phyloP scores from a whole-genome alignment of 441 rosid species.

The Biscutella laevigata region DNA sequence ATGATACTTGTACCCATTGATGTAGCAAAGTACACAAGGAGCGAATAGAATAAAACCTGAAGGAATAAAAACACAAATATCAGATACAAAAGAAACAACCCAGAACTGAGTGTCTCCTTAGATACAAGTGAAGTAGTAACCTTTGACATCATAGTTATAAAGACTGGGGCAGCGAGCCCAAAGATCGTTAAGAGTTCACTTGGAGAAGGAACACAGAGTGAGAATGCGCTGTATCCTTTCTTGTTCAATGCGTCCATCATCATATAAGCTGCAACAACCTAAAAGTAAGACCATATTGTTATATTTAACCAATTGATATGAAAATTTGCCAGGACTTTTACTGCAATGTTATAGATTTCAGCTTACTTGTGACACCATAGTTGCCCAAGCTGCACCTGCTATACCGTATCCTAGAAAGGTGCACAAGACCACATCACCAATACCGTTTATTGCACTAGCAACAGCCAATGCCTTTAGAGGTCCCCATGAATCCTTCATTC shows the following conservation, averaged over 20 bases:
- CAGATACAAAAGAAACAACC: constrained; percentile 16
- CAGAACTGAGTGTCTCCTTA: neutral
- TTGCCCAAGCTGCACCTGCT: constrained; percentile 98
- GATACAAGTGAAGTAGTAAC: constrained; percentile 22
- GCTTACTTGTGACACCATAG: constrained; percentile 82
- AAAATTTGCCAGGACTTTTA: neutral
- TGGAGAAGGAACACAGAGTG: constrained; percentile 53
- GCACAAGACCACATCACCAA: constrained; percentile 78
- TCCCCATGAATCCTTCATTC: constrained; percentile 94
- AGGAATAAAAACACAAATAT: constrained; percentile 17
- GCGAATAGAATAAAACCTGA: constrained; percentile 73
- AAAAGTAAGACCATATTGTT: constrained; percentile 23
- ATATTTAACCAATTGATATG: neutral
- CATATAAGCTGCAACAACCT: constrained; percentile 88
- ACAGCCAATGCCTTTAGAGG: constrained; percentile 78
- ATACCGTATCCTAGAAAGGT: constrained; percentile 68
- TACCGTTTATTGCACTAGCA: constrained; percentile 62
- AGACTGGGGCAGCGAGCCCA: constrained; percentile 77
- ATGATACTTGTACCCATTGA: constrained; percentile 70
- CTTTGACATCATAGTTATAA: constrained; percentile 61
- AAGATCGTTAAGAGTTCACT: constrained; percentile 48
- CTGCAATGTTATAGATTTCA: neutral
- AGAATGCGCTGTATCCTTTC: constrained; percentile 62
- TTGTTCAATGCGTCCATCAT: constrained; percentile 69
- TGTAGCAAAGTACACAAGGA: constrained; percentile 75